Conservation (phyloP, 208 protist genomes). For the Wallacemonas sp. region DNA sequence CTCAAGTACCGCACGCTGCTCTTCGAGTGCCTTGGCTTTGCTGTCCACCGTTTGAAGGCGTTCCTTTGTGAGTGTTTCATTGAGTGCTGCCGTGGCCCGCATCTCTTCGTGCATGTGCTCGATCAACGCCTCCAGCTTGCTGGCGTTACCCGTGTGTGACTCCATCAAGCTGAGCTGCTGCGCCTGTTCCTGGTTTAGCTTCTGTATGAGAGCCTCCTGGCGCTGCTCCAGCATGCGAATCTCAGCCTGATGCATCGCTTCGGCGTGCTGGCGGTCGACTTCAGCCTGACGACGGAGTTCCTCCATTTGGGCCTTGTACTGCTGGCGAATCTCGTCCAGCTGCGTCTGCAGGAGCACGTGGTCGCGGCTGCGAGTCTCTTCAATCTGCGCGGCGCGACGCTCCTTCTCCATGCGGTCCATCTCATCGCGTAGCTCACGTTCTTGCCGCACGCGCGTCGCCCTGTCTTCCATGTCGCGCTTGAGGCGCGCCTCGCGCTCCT, state of each 20-base stretch:
- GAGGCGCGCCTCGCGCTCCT: conserved; percentile 76
- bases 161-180: conserved; percentile 46
- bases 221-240: conserved; percentile 67
- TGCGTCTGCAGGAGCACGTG: conserved; percentile 47
- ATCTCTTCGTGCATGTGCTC: conserved; percentile 61
- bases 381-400: conserved; percentile 53
- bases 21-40: conserved; percentile 56
- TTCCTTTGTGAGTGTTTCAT: conserved; percentile 65
- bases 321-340: conserved; percentile 62
- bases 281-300: conserved; percentile 72
- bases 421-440: conserved; percentile 65
- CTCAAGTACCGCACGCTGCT: conserved; percentile 54
- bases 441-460: conserved; percentile 54
- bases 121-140: conserved; percentile 62
- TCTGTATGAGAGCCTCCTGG: conserved; percentile 52
- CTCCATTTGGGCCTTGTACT: conserved; percentile 69
- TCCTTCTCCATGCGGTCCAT: conserved; percentile 71
- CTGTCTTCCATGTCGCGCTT: conserved; percentile 82
- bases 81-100: conserved; percentile 62
- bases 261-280: conserved; percentile 49
- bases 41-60: conserved; percentile 43
- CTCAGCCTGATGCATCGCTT: conserved; percentile 69
- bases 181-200: conserved; percentile 53
- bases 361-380: conserved; percentile 60
- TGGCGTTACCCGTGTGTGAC: conserved; percentile 55